Conservation (phyloP, 75 land plant species). For the Pinus tabuliformis region DNA sequence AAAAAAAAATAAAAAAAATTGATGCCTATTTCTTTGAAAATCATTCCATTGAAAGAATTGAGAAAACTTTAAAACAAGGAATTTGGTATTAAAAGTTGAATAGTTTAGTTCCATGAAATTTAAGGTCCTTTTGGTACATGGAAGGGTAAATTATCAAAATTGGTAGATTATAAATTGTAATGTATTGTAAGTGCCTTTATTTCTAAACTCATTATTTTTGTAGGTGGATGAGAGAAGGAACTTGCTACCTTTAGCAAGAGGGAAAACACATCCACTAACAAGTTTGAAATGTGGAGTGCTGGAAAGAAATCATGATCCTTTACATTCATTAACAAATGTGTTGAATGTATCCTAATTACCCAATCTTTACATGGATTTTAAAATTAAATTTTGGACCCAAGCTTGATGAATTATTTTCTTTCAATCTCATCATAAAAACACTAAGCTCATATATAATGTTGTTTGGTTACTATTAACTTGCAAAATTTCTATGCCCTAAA, state of each 20-base stretch:
- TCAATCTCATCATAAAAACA: too few relatives aligned
- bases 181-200: constrained; percentile 12
- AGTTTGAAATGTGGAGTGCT: constrained; percentile 97
- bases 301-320: constrained; percentile 83
- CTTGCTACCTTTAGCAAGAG: constrained; percentile 95
- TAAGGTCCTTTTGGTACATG: constrained; percentile 93
- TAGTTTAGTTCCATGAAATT: constrained; percentile 85
- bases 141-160: constrained; percentile 47
- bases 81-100: constrained; percentile 75
- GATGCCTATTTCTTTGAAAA: constrained; percentile 94
- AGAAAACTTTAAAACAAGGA: constrained; percentile 92
- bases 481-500: too few relatives aligned
- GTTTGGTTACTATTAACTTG: too few relatives aligned
- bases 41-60: constrained; percentile 67
- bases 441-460: too few relatives aligned
- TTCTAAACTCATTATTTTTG: not conserved
- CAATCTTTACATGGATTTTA: not conserved
- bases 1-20: constrained; percentile 8
- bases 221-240: constrained; percentile 94
- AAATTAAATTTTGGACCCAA: not conserved
- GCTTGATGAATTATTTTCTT: not conserved
- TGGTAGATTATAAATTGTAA: not conserved
- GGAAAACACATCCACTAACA: constrained; percentile 69
- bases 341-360: constrained; percentile 86
- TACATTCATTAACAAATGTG: constrained; percentile 96